These are phyloP conservation scores for Copromyces sp. DNA, from an alignment of 495 filamentous ascomycete genomes.

Conservation along the genomic window DNA sequence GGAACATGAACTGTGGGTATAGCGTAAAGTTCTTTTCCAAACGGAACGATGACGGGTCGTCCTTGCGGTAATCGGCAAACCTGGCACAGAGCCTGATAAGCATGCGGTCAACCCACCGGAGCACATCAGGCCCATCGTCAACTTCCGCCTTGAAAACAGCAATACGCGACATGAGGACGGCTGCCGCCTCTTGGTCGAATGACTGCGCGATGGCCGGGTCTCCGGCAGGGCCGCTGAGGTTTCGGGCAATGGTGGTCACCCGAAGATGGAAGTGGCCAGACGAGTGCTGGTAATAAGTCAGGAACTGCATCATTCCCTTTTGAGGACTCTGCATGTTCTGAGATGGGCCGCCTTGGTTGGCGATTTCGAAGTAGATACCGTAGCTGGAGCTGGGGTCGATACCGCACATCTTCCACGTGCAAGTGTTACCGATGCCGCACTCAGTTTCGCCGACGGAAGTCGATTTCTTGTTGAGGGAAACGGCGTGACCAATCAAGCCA, in stretches of 20 bases:
- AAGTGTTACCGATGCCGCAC: conserved; percentile 97
- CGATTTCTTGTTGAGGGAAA: conserved; percentile 97
- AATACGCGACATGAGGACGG: conserved; percentile 96
- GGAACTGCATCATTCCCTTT: conserved; percentile 95
- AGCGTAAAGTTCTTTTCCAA: conserved; percentile 99
- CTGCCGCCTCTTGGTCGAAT: conserved; percentile 97
- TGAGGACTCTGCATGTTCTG: conserved; percentile 79
- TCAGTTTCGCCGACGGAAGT: conserved; percentile 95
- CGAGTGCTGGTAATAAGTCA: conserved; percentile 98
- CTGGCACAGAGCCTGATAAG: conserved; percentile 92
- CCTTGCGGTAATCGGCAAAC: conserved; percentile 97
- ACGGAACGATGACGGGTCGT: conserved; percentile 95
- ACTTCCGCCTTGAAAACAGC: conserved; percentile 99
- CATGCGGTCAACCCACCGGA: conserved; percentile 98
- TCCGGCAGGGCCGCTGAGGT: conserved; percentile 86
- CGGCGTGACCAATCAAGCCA: conserved; percentile 91
- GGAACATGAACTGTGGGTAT: conserved; percentile 99
- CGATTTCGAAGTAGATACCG: conserved; percentile 96
- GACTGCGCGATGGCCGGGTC: conserved; percentile 97
- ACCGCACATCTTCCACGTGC: conserved; percentile 99
- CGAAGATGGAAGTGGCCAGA: conserved; percentile 93
- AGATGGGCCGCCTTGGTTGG: conserved; percentile 80
- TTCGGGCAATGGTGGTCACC: conserved; percentile 87
- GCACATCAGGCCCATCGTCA: conserved; percentile 96
- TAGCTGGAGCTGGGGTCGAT: conserved; percentile 92